phyloP scores from a whole-genome alignment of 139 green algal species.

The Chloropicon primus region DNA sequence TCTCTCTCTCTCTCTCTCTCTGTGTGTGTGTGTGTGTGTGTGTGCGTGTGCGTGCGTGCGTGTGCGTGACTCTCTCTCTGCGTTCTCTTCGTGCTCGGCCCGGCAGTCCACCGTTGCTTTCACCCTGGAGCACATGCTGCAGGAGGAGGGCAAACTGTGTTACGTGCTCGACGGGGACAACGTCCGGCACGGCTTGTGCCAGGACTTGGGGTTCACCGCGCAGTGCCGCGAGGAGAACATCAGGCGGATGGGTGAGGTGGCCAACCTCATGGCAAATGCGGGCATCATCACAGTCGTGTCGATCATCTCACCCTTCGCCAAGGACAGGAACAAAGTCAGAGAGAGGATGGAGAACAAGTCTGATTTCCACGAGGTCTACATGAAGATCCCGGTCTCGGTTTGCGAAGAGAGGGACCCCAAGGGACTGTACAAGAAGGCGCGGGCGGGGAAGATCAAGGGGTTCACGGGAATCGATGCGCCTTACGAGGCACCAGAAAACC shows the following conservation, averaged over 20 bases:
- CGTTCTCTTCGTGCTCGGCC: conserved; percentile 3
- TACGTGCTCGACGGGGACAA: conserved; percentile 89
- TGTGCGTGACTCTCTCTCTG: too few species aligned
- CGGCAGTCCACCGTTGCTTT: conserved; percentile 54
- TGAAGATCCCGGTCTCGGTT: conserved; percentile 76
- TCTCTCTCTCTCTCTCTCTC: too few species aligned
- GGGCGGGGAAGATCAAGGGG: conserved; percentile 76
- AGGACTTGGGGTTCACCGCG: conserved; percentile 75
- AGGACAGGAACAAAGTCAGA: conserved; percentile 52
- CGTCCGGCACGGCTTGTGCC: conserved; percentile 82
- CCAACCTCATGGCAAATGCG: conserved; percentile 78
- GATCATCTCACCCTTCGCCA: conserved; percentile 87
- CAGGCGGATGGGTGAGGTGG: conserved; percentile 77
- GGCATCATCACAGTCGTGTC: conserved; percentile 77
- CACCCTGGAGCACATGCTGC: conserved; percentile 61
- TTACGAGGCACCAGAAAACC: background rate
- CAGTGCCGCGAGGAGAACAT: conserved; percentile 87
- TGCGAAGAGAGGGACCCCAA: conserved; percentile 90
- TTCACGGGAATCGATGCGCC: conserved; percentile 37
- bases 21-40: too few species aligned
- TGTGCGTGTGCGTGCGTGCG: too few species aligned
- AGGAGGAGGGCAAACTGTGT: conserved; percentile 48
- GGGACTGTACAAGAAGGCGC: conserved; percentile 87
- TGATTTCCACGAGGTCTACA: conserved; percentile 44
- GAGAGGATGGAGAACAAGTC: conserved; percentile 22